Evolutionary conservation across 805 yeast genomes (phyloP), one percentile per base, ranked within the genome.

Genomic region (Jamesozyma jinghongensis): DNA sequence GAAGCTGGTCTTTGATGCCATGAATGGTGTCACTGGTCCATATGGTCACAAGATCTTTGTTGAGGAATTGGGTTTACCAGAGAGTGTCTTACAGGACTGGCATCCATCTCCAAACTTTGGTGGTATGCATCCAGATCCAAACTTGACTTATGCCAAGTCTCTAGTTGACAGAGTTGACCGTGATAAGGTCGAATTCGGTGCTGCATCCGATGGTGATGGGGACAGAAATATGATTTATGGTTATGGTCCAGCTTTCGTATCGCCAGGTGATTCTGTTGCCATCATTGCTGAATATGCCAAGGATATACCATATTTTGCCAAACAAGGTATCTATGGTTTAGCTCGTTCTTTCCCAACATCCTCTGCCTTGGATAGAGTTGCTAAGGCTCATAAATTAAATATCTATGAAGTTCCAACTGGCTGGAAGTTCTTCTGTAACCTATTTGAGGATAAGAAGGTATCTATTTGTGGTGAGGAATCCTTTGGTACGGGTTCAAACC

Each of bases 181-280:
- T 19, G 83, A 83, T 44, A 67, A 77, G 45, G 83, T 88, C 49
- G 85, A 92, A 7, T 92, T 92, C 62, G 98, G 98, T 49, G 97
- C 97, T 29, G 97, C 97, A 5, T 83, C 95, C n/a, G 98, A 86
- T 61, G 98, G 98, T 63, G 98, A 92, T 56, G 98, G 98, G 63
- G 98, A 92, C 62, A 79, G 98, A 68, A 92, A 92, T 64, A 92
- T 92, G 98, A 92, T 92, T 56, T 92, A 92, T 63, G 98, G 98
- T 44, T 86, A 85, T 30, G 82, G 82, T 36, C 63, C 63, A n/a
- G 75, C 97, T 2, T 92, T 92, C 63, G 97, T 92, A 10, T 87
- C 97, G 1, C 98, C 98, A 5, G 97, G 98, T 61, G 98, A 92
- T 64, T 84, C 95, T 4, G 97, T 92, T 28, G 97, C 98, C 32